Evolutionary conservation across 768 basidiomycete genomes (phyloP), one percentile per base, ranked within the genome.

Genomic region (Agaricus blazei): DNA sequence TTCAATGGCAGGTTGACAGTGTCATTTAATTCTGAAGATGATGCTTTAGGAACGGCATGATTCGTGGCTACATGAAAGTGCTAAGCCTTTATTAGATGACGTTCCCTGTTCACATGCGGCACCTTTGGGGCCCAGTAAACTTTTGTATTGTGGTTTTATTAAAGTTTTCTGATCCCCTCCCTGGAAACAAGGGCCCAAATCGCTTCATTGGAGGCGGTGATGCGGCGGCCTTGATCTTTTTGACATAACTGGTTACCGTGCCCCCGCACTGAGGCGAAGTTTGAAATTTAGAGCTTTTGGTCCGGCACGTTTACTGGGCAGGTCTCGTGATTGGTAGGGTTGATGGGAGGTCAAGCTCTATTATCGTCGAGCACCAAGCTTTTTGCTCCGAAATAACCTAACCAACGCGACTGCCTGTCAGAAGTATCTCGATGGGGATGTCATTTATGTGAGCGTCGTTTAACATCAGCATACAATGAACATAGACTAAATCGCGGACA

Each of bases 151-250:
- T 42, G 23, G 27, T 29, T 54, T 48, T 12, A 26, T 40, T 27
- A 40, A 23, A 28, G 38, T 48, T 41, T 55, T 42, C 48, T 55
- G 48, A 28, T 55, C 43, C 34, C 9, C 9, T 26, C 40, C 53
- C 46, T 38, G 53, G 48, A 43, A 54, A 48, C 46, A 48, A 55
- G 48, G 42, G 46, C 31, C 47, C 48, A 42, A 55, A 48, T 14
- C 24, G 45, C 14, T 48, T 55, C 27, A 52, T 52, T 24, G 34
- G 51, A 44, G 38, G 29, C 24, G 44, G 19, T 23, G 44, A 45
- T 41, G 40, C 19, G 3, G 19, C 12, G 6, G 6, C 4, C 6
- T 41, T 6, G n/a, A 37, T 37, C 40, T 12, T 12, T 12, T 19
- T 41, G 40, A 41, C 12, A 15, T 14, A 40, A 41, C 40, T 11